A percentile compares a stretch with the other conserved stretches of the same genome.
These are phyloP conservation scores for Colletotrichum sojae DNA, from an alignment of 2,329 filamentous ascomycete species.

Conservation along the genomic window DNA sequence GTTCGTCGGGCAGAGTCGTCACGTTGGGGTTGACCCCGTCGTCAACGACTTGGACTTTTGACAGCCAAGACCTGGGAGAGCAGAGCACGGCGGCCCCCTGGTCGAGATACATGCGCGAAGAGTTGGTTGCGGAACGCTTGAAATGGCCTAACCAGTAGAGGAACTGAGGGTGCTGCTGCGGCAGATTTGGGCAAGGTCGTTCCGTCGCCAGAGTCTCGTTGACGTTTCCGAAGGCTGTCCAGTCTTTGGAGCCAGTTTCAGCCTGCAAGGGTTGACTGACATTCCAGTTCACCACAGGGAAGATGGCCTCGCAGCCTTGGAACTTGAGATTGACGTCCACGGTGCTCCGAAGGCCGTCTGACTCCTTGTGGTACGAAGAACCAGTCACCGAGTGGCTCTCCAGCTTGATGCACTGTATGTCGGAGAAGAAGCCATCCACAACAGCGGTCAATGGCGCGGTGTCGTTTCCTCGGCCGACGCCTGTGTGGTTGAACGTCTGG, in stretches of 20 bases:
- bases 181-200: slow-evolving; percentile 12
- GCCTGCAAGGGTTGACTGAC: neutral
- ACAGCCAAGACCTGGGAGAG: slow-evolving; percentile 17
- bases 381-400: slow-evolving; percentile 1
- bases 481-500: slow-evolving; percentile 10
- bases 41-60: slow-evolving; percentile 21
- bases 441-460: slow-evolving; percentile 4
- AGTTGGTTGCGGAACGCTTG: neutral
- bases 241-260: neutral
- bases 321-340: slow-evolving; percentile 15
- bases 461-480: slow-evolving; percentile 4
- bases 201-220: neutral
- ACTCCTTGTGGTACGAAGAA: neutral
- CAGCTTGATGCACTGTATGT: slow-evolving; percentile 16
- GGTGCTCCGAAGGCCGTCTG: neutral
- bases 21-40: slow-evolving; percentile 16
- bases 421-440: slow-evolving; percentile 19
- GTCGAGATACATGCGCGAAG: neutral
- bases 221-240: neutral
- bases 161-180: slow-evolving; percentile 8
- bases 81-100: slow-evolving; percentile 20
- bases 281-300: slow-evolving; percentile 1
- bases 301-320: slow-evolving; percentile 9
- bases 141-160: slow-evolving; percentile 11
- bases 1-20: neutral